Evolutionary conservation across 345 rosid species (phyloP).

Genomic region (Erucastrum elatum): DNA sequence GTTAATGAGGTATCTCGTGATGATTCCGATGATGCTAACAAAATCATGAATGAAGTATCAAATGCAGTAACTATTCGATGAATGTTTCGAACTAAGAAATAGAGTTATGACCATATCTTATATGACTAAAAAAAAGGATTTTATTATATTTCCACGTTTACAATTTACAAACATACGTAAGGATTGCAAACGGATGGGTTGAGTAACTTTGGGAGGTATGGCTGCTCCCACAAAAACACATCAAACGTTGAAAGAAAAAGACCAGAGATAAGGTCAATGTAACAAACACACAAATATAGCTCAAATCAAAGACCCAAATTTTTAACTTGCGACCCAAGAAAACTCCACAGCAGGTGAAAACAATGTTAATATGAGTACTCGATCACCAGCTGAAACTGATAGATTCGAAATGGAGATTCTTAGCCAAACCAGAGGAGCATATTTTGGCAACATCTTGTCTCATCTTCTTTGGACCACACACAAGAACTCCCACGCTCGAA

Average conservation of each 20-base stretch:
- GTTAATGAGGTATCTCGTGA: constrained; percentile 53
- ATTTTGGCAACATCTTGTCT: constrained; percentile 66
- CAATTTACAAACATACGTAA: constrained; percentile 22
- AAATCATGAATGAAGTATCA: constrained; percentile 56
- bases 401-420: constrained; percentile 69
- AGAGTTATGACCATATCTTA: background rate
- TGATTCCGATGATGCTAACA: constrained; percentile 54
- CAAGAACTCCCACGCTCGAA: constrained; percentile 69
- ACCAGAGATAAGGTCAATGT: background rate
- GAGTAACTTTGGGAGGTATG: background rate
- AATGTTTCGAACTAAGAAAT: background rate
- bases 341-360: background rate
- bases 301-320: constrained; percentile 22
- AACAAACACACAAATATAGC: constrained; percentile 24
- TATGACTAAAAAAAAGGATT: background rate
- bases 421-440: constrained; percentile 60
- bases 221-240: background rate
- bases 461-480: constrained; percentile 74
- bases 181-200: constrained; percentile 9
- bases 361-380: constrained; percentile 24
- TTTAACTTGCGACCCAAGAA: background rate
- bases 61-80: background rate
- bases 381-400: background rate
- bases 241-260: background rate
- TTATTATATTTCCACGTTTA: constrained; percentile 12